Percentiles rank a stretch among this genome's conserved stretches.
phyloP scores from a whole-genome alignment of 371 early-diverging fungal genomes.

The Coemansia linderi region DNA sequence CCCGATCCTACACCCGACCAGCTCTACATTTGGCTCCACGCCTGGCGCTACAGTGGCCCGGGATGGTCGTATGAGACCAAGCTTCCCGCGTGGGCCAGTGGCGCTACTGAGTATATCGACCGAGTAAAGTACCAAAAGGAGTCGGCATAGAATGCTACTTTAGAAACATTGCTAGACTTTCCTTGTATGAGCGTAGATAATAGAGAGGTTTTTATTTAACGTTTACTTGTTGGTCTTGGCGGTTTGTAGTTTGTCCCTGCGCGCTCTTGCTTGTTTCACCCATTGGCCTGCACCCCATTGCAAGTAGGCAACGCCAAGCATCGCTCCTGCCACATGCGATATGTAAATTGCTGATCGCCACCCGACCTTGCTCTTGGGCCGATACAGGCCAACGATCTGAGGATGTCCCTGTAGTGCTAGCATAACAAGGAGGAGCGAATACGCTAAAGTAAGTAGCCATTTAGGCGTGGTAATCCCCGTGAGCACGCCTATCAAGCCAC shows the following conservation, averaged over 20 bases:
- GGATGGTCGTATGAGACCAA: constrained; percentile 75
- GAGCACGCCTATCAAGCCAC: not conserved
- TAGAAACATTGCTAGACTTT: too few species aligned
- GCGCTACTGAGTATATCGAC: constrained; percentile 26
- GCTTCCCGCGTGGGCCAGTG: constrained; percentile 78
- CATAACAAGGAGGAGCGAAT: not conserved
- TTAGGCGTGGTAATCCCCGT: too few species aligned
- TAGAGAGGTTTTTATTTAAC: not conserved
- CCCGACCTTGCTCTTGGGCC: not conserved
- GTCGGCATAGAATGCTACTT: not conserved
- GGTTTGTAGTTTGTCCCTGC: not conserved
- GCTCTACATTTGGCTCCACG: constrained; percentile 82
- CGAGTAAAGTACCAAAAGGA: constrained; percentile 26
- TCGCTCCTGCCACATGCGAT: not conserved
- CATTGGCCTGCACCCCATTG: not conserved
- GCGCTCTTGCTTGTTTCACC: not conserved
- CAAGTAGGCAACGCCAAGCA: not conserved
- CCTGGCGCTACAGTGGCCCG: constrained; percentile 69
- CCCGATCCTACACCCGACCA: constrained; percentile 71
- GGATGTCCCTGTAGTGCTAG: not conserved
- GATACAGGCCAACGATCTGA: not conserved
- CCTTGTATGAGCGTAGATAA: not conserved
- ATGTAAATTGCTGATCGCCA: not conserved
- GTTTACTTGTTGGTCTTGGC: not conserved
- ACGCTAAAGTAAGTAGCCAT: not conserved